phyloP scores from a whole-genome alignment of 1,139 yeast species.

The Pichia sp. region DNA sequence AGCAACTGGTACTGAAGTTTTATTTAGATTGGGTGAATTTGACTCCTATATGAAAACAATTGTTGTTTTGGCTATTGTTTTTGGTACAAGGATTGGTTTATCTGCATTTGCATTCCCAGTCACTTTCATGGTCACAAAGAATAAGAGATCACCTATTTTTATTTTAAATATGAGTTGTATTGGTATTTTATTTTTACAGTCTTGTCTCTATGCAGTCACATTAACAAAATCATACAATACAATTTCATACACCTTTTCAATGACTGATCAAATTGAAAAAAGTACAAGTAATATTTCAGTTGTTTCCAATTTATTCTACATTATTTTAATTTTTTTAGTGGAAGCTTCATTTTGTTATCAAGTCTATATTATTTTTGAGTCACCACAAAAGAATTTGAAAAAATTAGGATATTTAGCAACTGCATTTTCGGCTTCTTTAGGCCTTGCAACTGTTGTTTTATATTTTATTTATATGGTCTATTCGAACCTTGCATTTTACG shows the following conservation, averaged over 20 bases:
- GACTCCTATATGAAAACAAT: conserved; percentile 30
- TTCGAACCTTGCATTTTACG: conserved; percentile 33
- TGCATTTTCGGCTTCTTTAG: conserved; percentile 36
- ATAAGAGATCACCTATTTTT: conserved; percentile 60
- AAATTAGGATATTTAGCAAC: conserved; percentile 38
- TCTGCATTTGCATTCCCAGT: conserved; percentile 36
- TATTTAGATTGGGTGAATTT: conserved; percentile 32
- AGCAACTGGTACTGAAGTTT: conserved; percentile 24
- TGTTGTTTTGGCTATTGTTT: conserved; percentile 34
- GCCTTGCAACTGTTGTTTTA: conserved; percentile 45
- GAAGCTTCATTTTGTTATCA: conserved; percentile 67
- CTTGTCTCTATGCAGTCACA: conserved; percentile 50
- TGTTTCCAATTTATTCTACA: conserved; percentile 55
- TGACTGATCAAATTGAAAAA: conserved; percentile 33
- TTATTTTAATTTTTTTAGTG: conserved; percentile 51
- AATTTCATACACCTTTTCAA: conserved; percentile 46
- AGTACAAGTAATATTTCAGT: conserved; percentile 40
- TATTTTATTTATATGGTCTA: conserved; percentile 43
- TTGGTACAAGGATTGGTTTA: conserved; percentile 41
- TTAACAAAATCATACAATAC: conserved; percentile 47
- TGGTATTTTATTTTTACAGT: conserved; percentile 47
- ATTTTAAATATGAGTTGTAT: conserved; percentile 58
- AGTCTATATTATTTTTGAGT: conserved; percentile 56
- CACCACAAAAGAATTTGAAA: conserved; percentile 36
- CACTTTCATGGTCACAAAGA: conserved; percentile 38